These are phyloP conservation scores for Nemania sp. DNA, from an alignment of 2,329 filamentous ascomycete species.

Conservation along the genomic window DNA sequence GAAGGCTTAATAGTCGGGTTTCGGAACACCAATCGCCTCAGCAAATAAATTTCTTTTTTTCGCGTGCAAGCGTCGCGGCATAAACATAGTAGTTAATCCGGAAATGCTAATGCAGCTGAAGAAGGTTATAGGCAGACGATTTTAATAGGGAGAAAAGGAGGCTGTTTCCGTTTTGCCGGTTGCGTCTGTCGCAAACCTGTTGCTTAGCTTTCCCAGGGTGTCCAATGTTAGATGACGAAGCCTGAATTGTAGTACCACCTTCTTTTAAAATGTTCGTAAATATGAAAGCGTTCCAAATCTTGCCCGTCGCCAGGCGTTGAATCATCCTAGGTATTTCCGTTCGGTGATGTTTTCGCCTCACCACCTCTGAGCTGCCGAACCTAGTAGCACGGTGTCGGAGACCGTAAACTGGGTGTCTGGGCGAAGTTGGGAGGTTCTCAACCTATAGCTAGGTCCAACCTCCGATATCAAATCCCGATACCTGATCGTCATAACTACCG, in stretches of 20 bases:
- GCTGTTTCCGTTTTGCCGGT: neutral
- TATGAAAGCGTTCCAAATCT: constrained; percentile 1
- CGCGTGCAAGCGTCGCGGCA: neutral
- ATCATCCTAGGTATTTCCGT: neutral
- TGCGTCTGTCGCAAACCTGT: neutral
- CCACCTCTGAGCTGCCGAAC: neutral
- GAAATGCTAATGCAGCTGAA: too few species aligned
- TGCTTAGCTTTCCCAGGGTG: constrained; percentile 6
- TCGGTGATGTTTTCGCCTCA: neutral
- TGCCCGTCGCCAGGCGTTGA: neutral
- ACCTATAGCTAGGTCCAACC: neutral
- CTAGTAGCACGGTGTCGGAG: constrained; percentile 5
- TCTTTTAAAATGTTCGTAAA: too few species aligned
- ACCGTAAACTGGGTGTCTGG: neutral
- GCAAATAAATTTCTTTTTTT: neutral
- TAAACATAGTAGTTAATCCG: too few species aligned
- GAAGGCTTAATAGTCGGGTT: constrained; percentile 2
- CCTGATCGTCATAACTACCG: neutral
- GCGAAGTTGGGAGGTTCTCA: neutral
- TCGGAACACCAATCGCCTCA: constrained; percentile 7
- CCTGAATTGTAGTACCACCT: too few species aligned
- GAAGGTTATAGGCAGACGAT: neutral
- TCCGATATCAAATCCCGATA: constrained; percentile 15
- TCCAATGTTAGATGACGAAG: constrained; percentile 4
- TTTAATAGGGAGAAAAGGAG: neutral